These are phyloP conservation scores for Populus hybrid DNA, from an alignment of 441 rosid species.

Conservation along the genomic window DNA sequence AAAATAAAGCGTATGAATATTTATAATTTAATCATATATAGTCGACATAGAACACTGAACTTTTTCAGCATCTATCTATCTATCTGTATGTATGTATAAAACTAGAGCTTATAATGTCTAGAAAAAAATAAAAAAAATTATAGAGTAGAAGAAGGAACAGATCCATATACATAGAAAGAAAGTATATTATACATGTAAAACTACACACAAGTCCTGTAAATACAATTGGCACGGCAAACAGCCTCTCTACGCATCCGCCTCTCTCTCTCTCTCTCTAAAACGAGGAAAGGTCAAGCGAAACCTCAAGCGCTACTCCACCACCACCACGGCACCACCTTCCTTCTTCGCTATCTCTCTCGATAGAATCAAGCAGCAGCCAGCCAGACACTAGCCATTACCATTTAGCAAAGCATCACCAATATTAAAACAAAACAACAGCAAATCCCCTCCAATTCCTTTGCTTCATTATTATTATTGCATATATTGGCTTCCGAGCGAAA, in stretches of 20 bases:
- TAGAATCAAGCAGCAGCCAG: neutral
- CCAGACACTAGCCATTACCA: neutral
- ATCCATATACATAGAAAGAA: neutral
- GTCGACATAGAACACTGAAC: too few relatives aligned
- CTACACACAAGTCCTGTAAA: neutral
- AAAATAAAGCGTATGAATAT: too few relatives aligned
- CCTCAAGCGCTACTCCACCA: neutral
- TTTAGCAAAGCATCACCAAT: neutral
- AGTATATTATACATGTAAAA: neutral
- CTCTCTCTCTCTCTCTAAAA: neutral
- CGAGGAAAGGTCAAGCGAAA: constrained; percentile 6
- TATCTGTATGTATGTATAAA: neutral
- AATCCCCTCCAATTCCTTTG: neutral
- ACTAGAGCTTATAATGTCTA: neutral
- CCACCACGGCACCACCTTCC: neutral
- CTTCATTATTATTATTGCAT: neutral
- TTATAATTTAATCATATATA: too few relatives aligned
- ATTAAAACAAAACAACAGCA: neutral
- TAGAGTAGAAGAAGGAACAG: neutral
- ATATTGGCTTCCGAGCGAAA: neutral
- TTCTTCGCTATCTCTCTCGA: neutral
- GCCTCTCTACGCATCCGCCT: neutral
- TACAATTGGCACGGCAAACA: neutral
- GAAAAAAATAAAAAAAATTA: neutral
- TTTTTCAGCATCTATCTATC: too few relatives aligned